phyloP scores from a whole-genome alignment of 495 filamentous ascomycete species.

The Penicillium argentinense region DNA sequence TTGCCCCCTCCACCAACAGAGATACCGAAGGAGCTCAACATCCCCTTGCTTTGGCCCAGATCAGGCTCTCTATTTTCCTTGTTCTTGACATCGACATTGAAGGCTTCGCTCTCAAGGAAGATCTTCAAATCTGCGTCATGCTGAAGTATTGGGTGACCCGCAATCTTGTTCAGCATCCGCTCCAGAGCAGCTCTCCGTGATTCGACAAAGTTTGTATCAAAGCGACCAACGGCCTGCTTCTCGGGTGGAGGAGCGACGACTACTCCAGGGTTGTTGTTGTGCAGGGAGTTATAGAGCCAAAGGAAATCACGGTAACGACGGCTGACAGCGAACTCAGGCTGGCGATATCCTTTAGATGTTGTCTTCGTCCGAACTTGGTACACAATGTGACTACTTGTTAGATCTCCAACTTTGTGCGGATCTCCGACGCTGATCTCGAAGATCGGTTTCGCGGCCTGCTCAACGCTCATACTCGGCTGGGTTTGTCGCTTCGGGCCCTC shows the following conservation, averaged over 20 bases:
- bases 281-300: slow-evolving; percentile 93
- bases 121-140: slow-evolving; percentile 93
- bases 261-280: slow-evolving; percentile 90
- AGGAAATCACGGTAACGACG: slow-evolving; percentile 94
- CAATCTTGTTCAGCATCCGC: slow-evolving; percentile 95
- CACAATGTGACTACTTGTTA: slow-evolving; percentile 95
- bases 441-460: slow-evolving; percentile 84
- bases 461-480: slow-evolving; percentile 81
- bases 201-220: slow-evolving; percentile 96
- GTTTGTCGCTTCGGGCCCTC: slow-evolving; percentile 55
- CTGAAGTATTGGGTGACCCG: slow-evolving; percentile 85
- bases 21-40: slow-evolving; percentile 82
- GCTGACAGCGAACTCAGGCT: slow-evolving; percentile 86
- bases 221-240: slow-evolving; percentile 95
- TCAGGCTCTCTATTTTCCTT: slow-evolving; percentile 89
- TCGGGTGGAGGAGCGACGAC: slow-evolving; percentile 96
- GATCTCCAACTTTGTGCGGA: slow-evolving; percentile 94
- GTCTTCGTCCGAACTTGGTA: slow-evolving; percentile 96
- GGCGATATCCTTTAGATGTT: slow-evolving; percentile 91
- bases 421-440: slow-evolving; percentile 95
- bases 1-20: slow-evolving; percentile 72
- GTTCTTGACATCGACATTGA: slow-evolving; percentile 96
- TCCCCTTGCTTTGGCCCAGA: slow-evolving; percentile 86
- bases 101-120: slow-evolving; percentile 92
- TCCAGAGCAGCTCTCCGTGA: slow-evolving; percentile 85